Evolutionary conservation across 495 filamentous ascomycete species (phyloP).

Genomic region (Clavariopsis aquatica): DNA sequence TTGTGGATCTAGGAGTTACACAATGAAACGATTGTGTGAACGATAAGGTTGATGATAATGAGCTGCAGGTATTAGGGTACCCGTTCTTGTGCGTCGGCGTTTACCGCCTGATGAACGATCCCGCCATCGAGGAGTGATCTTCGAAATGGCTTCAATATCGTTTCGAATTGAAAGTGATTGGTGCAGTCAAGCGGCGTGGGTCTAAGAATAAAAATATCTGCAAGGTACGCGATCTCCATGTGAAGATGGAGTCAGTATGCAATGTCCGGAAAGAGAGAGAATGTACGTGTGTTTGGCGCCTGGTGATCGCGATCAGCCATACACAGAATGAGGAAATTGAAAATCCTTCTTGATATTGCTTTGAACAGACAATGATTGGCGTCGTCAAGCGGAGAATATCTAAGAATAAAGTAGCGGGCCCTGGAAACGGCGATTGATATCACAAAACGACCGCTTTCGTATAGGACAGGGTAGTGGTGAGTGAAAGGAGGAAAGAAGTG

Average conservation of each 20-base stretch:
- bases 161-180: neutral
- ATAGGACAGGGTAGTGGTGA: neutral
- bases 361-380: slow-evolving; percentile 1
- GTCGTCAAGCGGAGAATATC: neutral
- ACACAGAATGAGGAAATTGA: too few species aligned
- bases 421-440: neutral
- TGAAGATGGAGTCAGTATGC: too few species aligned
- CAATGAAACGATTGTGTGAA: too few species aligned
- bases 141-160: neutral
- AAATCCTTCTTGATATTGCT: neutral
- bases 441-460: neutral
- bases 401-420: slow-evolving; percentile 10
- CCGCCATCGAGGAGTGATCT: neutral
- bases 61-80: too few species aligned
- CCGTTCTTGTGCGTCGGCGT: too few species aligned
- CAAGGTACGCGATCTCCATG: too few species aligned
- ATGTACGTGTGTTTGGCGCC: too few species aligned
- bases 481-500: neutral
- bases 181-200: neutral
- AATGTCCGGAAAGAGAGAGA: too few species aligned
- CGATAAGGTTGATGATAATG: too few species aligned
- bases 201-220: neutral
- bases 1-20: too few species aligned
- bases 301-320: too few species aligned
- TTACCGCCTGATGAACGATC: too few species aligned